Percentiles rank a stretch among this genome's conserved stretches.
Evolutionary conservation across 306 rosid species (phyloP).

Genomic region (Delonix regia): DNA sequence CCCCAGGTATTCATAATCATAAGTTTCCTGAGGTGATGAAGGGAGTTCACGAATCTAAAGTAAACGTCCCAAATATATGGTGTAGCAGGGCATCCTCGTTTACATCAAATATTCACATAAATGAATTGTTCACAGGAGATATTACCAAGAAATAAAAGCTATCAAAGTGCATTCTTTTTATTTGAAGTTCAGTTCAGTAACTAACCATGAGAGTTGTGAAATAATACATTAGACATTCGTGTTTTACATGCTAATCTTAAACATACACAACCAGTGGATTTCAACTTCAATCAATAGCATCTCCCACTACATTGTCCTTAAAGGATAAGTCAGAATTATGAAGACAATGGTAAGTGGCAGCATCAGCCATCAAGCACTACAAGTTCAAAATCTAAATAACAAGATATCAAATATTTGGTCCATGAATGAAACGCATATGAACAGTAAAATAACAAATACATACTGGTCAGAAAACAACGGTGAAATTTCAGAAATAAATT

Average conservation of each 20-base stretch:
- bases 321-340: background rate
- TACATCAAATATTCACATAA: constrained; percentile 11
- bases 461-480: constrained; percentile 77
- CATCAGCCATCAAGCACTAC: constrained; percentile 25
- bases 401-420: background rate
- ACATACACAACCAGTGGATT: background rate
- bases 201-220: background rate
- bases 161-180: constrained; percentile 15
- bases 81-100: background rate
- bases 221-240: background rate
- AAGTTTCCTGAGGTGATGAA: constrained; percentile 4
- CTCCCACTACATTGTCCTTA: background rate
- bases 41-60: background rate
- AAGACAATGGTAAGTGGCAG: constrained; percentile 22
- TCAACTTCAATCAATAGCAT: constrained; percentile 15
- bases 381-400: constrained; percentile 12
- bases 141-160: background rate
- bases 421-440: constrained; percentile 6
- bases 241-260: background rate
- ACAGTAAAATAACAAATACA: constrained; percentile 28
- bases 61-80: background rate
- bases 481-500: constrained; percentile 64
- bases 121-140: background rate
- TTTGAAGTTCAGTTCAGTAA: constrained; percentile 6
- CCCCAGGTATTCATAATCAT: background rate